A percentile compares a stretch with the other conserved stretches of the same genome.
phyloP scores from a whole-genome alignment of 2,329 filamentous ascomycete species.

The Beauveria rudraprayagi region DNA sequence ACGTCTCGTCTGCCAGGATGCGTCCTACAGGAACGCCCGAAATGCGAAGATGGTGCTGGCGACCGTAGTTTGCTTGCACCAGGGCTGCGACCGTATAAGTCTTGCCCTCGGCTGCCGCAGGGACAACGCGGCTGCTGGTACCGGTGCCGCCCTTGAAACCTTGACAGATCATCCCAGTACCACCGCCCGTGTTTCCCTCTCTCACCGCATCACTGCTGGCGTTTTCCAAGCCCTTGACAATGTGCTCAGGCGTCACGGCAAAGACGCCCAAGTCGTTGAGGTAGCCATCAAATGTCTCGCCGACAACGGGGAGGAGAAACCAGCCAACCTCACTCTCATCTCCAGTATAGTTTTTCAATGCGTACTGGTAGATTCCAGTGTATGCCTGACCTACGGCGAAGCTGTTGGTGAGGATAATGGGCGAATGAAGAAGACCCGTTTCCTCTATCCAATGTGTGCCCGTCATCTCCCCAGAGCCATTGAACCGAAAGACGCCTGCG shows the following conservation, averaged over 20 bases:
- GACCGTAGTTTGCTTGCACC: conserved; percentile 56
- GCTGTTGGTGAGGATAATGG: conserved; percentile 48
- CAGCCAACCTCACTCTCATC: conserved; percentile 35
- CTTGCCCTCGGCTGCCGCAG: conserved; percentile 9
- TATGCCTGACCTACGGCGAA: conserved; percentile 46
- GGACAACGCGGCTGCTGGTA: conserved; percentile 42
- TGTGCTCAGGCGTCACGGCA: conserved; percentile 41
- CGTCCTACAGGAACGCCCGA: conserved; percentile 51
- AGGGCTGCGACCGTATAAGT: conserved; percentile 51
- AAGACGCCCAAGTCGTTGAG: conserved; percentile 50
- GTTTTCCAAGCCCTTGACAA: conserved; percentile 42
- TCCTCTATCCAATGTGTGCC: conserved; percentile 51
- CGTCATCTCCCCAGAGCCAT: conserved; percentile 51
- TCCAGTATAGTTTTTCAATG: conserved; percentile 36
- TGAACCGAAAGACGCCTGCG: conserved; percentile 44
- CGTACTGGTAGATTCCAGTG: conserved; percentile 48
- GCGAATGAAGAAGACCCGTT: conserved; percentile 45
- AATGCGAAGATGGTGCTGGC: conserved; percentile 45
- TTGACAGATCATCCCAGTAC: conserved; percentile 56
- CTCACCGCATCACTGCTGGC: conserved; percentile 40
- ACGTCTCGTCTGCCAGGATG: conserved; percentile 38
- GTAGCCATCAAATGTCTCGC: conserved; percentile 53
- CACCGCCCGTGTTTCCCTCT: conserved; percentile 55
- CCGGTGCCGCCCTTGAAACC: conserved; percentile 59
- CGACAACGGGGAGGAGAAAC: conserved; percentile 50